These are phyloP conservation scores for Cytospora paraplurivora DNA, from an alignment of 2,329 filamentous ascomycete genomes.

Conservation along the genomic window DNA sequence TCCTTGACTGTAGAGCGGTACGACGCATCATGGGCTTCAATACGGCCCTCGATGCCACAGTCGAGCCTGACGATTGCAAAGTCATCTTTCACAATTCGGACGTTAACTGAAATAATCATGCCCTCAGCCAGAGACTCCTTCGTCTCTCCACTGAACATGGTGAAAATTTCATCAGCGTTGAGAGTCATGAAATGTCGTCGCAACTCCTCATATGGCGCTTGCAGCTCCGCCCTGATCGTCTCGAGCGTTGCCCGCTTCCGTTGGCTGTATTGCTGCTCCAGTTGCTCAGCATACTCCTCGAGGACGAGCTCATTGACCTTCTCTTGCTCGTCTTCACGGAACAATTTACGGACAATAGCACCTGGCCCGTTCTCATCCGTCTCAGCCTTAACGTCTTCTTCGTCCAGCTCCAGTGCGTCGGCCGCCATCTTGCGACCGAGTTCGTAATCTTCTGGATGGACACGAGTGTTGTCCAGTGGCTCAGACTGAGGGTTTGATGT, in stretches of 20 bases:
- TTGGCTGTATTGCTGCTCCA: constrained; percentile 90
- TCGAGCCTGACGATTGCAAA: constrained; percentile 93
- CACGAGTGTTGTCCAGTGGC: constrained; percentile 93
- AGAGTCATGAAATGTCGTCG: constrained; percentile 76
- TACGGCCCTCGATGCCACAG: constrained; percentile 87
- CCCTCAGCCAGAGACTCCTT: constrained; percentile 78
- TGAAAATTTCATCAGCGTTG: constrained; percentile 79
- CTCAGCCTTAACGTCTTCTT: constrained; percentile 96
- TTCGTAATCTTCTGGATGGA: constrained; percentile 98
- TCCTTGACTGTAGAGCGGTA: constrained; percentile 71
- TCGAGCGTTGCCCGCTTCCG: constrained; percentile 94
- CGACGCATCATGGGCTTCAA: constrained; percentile 81
- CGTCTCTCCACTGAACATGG: constrained; percentile 95
- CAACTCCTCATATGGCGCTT: constrained; percentile 91
- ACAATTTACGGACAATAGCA: constrained; percentile 91
- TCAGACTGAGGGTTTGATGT: constrained; percentile 80
- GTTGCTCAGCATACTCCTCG: constrained; percentile 94
- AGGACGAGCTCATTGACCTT: constrained; percentile 94
- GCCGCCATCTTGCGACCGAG: constrained; percentile 98
- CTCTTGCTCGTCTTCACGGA: constrained; percentile 90
- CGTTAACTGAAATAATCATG: constrained; percentile 90
- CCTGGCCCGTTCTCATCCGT: constrained; percentile 86
- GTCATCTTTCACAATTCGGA: constrained; percentile 86
- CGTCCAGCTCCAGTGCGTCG: constrained; percentile 92
- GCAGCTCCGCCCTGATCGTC: constrained; percentile 90